Percentiles rank a stretch among this genome's conserved stretches.
Evolutionary conservation across 1,139 yeast genomes (phyloP).

Genomic region (Yamadazyma membranifaciens): DNA sequence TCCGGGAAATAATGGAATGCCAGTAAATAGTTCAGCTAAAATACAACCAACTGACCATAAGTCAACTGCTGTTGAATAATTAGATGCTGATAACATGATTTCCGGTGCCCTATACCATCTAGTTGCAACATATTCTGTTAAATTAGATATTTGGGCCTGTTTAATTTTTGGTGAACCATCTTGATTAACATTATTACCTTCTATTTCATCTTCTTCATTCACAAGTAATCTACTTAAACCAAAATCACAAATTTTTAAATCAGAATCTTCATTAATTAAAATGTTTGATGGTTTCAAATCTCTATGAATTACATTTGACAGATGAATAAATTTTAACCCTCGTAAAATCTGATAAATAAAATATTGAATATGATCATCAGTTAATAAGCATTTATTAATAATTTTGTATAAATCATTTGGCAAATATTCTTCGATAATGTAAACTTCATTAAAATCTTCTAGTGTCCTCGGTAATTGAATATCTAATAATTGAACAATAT

Average conservation of each 20-base stretch:
- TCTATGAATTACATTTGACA: constrained; percentile 48
- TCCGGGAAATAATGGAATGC: constrained; percentile 78
- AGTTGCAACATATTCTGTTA: constrained; percentile 76
- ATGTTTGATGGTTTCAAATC: constrained; percentile 42
- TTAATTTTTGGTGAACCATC: neutral
- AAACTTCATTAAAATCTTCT: constrained; percentile 58
- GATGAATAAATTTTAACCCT: constrained; percentile 62
- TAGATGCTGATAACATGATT: constrained; percentile 67
- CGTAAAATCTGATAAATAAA: constrained; percentile 64
- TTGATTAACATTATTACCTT: constrained; percentile 15
- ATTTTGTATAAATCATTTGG: constrained; percentile 65
- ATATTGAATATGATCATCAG: constrained; percentile 68
- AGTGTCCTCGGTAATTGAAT: constrained; percentile 36
- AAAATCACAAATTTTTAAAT: constrained; percentile 52
- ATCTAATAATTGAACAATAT: constrained; percentile 37
- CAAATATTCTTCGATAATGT: constrained; percentile 70
- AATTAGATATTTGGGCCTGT: constrained; percentile 27
- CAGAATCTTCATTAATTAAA: constrained; percentile 34
- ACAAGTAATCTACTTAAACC: constrained; percentile 46
- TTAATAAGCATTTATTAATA: constrained; percentile 49
- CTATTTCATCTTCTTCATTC: neutral
- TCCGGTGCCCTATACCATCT: constrained; percentile 84
- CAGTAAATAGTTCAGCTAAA: constrained; percentile 61
- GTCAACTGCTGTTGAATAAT: constrained; percentile 71
- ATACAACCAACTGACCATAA: constrained; percentile 83